phyloP scores from a whole-genome alignment of 257 asterid species.

The Solanum chilense region DNA sequence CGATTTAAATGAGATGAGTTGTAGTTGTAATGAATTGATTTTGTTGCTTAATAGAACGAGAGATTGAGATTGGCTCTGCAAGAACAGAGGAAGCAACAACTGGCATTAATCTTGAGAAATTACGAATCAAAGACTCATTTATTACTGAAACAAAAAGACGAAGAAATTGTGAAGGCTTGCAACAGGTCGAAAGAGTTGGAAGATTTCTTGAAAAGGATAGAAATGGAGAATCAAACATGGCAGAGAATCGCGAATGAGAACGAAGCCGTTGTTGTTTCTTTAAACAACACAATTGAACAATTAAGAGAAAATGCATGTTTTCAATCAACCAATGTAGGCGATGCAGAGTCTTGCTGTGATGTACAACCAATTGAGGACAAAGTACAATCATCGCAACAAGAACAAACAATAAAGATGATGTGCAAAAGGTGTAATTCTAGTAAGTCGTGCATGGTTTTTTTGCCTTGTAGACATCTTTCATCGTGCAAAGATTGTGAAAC shows the following conservation, averaged over 20 bases:
- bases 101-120: conserved; percentile 13
- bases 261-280: conserved; percentile 34
- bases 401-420: conserved; percentile 5
- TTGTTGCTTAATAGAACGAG: conserved; percentile 38
- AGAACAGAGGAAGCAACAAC: conserved; percentile 42
- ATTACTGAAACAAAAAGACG: conserved; percentile 36
- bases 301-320: conserved; percentile 25
- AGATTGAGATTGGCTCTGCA: conserved; percentile 37
- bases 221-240: conserved; percentile 47
- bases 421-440: conserved; percentile 50
- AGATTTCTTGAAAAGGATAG: conserved; percentile 20
- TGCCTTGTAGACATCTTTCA: conserved; percentile 82
- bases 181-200: conserved; percentile 38
- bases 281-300: conserved; percentile 41
- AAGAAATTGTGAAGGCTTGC: conserved; percentile 30
- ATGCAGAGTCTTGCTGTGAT: conserved; percentile 53
- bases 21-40: not conserved
- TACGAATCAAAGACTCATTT: conserved; percentile 36
- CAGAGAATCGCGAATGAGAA: conserved; percentile 41
- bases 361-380: not conserved
- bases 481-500: conserved; percentile 55
- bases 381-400: not conserved
- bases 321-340: conserved; percentile 24
- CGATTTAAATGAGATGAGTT: not conserved
- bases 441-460: conserved; percentile 42